Conservation (phyloP, 2,329 filamentous ascomycete species). For the Ophiostoma piceae region DNA sequence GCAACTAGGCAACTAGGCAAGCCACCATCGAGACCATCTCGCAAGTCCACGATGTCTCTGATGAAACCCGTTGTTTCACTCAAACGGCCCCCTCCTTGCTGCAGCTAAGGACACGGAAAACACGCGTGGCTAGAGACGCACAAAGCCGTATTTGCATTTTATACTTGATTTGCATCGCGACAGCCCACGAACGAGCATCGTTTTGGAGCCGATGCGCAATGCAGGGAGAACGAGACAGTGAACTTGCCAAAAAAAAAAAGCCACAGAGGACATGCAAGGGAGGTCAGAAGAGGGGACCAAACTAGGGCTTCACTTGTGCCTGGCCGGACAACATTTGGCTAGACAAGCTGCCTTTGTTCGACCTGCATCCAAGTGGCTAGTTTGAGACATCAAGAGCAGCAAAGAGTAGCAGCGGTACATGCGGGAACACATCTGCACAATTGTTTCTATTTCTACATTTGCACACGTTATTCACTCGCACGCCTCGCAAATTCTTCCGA, state of each 20-base stretch:
- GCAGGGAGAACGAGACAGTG: conserved; percentile 9
- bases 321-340: conserved; percentile 6
- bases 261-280: neutral
- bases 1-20: neutral
- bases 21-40: neutral
- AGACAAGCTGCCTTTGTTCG: conserved; percentile 6
- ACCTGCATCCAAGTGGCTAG: neutral
- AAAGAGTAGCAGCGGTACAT: conserved; percentile 3
- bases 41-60: neutral
- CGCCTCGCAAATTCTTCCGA: neutral
- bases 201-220: neutral
- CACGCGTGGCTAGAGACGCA: conserved; percentile 6
- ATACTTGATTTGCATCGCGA: neutral
- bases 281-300: neutral
- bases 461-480: neutral
- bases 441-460: neutral
- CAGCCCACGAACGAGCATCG: neutral
- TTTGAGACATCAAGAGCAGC: neutral
- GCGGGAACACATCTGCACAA: neutral
- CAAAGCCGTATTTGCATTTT: neutral
- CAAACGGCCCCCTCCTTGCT: neutral
- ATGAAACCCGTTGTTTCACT: conserved; percentile 9
- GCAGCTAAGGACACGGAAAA: conserved; percentile 5
- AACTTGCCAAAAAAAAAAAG: neutral
- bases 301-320: neutral